Evolutionary conservation across 345 rosid genomes (phyloP).

Genomic region (Lepidium aucheri): DNA sequence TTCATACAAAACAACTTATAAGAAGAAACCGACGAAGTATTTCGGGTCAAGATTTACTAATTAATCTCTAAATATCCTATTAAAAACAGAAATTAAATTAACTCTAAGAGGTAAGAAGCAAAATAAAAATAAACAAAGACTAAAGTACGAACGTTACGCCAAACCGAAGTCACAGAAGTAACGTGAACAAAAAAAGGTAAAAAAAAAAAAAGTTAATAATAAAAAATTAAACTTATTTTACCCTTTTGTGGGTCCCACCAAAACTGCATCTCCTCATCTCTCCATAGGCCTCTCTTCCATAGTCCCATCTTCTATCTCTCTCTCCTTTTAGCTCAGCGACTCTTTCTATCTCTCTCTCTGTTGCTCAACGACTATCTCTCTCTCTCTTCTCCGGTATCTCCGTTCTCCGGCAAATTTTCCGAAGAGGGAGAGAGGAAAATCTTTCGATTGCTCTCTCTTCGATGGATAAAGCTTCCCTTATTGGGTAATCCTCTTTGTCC

Average conservation of each 20-base stretch:
- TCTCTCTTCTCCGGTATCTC: constrained; percentile 14
- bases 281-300: constrained; percentile 4
- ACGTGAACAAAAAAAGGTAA: constrained; percentile 5
- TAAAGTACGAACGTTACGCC: not conserved
- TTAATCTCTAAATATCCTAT: not conserved
- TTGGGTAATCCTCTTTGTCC: constrained; percentile 14
- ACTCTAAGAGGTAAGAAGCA: no score
- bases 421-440: constrained; percentile 21
- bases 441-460: not conserved
- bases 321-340: not conserved
- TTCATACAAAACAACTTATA: no score
- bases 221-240: not conserved
- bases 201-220: not conserved
- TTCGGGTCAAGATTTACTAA: not conserved
- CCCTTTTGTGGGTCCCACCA: constrained; percentile 14
- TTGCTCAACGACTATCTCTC: constrained; percentile 4
- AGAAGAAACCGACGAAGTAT: no score
- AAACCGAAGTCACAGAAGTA: constrained; percentile 14
- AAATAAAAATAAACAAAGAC: not conserved
- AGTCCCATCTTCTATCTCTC: not conserved
- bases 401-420: constrained; percentile 3
- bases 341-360: not conserved
- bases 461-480: constrained; percentile 1
- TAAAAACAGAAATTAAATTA: not conserved
- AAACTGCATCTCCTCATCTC: constrained; percentile 24